phyloP scores from a whole-genome alignment of 192 early-diverging fungal genomes.

The Coemansia sp. region DNA sequence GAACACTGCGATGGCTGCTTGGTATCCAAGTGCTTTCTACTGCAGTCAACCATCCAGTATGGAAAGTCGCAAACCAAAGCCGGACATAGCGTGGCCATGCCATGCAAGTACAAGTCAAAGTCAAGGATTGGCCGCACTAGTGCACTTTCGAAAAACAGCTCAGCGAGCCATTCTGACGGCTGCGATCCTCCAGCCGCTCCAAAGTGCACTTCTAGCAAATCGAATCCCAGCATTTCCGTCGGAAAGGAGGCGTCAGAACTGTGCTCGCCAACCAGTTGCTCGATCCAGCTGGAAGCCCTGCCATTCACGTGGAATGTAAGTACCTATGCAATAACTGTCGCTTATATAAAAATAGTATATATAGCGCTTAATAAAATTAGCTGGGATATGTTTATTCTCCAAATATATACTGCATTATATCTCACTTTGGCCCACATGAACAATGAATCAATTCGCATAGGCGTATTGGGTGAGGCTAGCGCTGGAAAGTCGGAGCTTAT shows the following conservation, averaged over 20 bases:
- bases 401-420: neutral
- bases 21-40: constrained; percentile 12
- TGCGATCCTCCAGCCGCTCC: neutral
- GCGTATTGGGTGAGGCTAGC: constrained; percentile 41
- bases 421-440: constrained; percentile 22
- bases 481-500: constrained; percentile 50
- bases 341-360: too few species aligned
- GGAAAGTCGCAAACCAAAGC: constrained; percentile 17
- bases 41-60: constrained; percentile 50
- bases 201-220: constrained; percentile 35
- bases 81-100: constrained; percentile 21
- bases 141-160: constrained; percentile 42
- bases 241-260: neutral
- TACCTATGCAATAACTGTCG: too few species aligned
- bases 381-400: too few species aligned
- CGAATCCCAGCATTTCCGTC: constrained; percentile 3
- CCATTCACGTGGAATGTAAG: too few species aligned
- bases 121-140: constrained; percentile 46
- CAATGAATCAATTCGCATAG: constrained; percentile 39
- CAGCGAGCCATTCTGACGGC: constrained; percentile 43
- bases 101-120: constrained; percentile 51
- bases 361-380: too few species aligned
- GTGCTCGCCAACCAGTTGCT: neutral
- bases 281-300: neutral
- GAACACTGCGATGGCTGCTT: neutral